A percentile compares a stretch with the other conserved stretches of the same genome.
These are phyloP conservation scores for Globisporangium acanthophoron DNA, from an alignment of 352 stramenopile genomes.

Conservation along the genomic window DNA sequence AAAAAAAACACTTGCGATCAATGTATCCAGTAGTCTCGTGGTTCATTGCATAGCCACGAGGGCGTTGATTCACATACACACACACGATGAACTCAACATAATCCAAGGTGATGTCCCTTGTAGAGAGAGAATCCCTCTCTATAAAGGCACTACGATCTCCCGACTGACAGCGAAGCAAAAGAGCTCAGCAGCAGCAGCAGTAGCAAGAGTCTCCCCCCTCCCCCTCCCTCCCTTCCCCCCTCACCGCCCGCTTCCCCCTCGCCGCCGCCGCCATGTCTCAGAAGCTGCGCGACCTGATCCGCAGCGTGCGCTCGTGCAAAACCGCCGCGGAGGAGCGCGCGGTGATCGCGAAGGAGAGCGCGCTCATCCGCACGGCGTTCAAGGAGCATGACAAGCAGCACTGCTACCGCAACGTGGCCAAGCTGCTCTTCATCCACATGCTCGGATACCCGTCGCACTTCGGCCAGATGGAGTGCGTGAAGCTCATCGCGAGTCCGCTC, in stretches of 20 bases:
- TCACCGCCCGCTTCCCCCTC: background rate
- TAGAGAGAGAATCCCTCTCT: too few relatives aligned
- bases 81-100: too few relatives aligned
- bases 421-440: constrained; percentile 99
- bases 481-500: constrained; percentile 97
- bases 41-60: too few relatives aligned
- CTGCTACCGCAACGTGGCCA: constrained; percentile 98
- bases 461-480: constrained; percentile 99
- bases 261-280: constrained; percentile 86
- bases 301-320: constrained; percentile 97
- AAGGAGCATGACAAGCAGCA: constrained; percentile 97
- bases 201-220: too few relatives aligned
- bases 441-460: constrained; percentile 99
- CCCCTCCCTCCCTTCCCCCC: background rate
- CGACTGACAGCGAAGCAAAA: too few relatives aligned
- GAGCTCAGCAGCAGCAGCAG: too few relatives aligned
- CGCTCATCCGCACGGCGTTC: constrained; percentile 98
- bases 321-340: constrained; percentile 98
- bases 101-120: too few relatives aligned
- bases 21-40: too few relatives aligned
- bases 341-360: constrained; percentile 98
- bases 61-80: too few relatives aligned
- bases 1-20: too few relatives aligned
- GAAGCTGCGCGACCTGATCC: constrained; percentile 98
- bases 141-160: too few relatives aligned